Evolutionary conservation across 2,329 filamentous ascomycete species (phyloP).

Genomic region (Mariannaea sp.): DNA sequence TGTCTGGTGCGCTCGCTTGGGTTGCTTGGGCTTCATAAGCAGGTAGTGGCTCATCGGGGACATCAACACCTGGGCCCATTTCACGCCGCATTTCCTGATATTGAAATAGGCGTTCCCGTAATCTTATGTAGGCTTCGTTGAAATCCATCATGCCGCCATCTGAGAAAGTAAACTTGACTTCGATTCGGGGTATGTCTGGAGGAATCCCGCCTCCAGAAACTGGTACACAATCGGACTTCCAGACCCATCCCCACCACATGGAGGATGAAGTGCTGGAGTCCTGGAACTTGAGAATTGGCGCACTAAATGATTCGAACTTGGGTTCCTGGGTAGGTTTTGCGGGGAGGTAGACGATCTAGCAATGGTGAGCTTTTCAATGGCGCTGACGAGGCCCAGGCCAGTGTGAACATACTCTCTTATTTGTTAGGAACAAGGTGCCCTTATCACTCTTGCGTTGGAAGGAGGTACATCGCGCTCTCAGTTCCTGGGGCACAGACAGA

Average conservation of each 20-base stretch:
- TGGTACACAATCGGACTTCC: slow-evolving; percentile 79
- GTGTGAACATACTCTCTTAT: slow-evolving; percentile 67
- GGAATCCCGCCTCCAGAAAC: slow-evolving; percentile 85
- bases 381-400: slow-evolving; percentile 11
- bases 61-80: slow-evolving; percentile 64
- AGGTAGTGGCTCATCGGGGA: slow-evolving; percentile 85
- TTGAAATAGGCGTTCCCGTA: slow-evolving; percentile 83
- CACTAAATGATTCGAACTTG: slow-evolving; percentile 82
- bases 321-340: slow-evolving; percentile 64
- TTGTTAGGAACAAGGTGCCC: slow-evolving; percentile 81
- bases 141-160: slow-evolving; percentile 96
- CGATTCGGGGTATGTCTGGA: slow-evolving; percentile 70
- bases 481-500: slow-evolving; percentile 71
- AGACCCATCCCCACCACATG: slow-evolving; percentile 93
- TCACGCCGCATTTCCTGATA: slow-evolving; percentile 76
- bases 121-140: slow-evolving; percentile 77
- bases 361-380: neutral
- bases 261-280: slow-evolving; percentile 81
- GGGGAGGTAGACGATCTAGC: slow-evolving; percentile 85
- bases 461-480: slow-evolving; percentile 61
- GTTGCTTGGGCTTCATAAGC: slow-evolving; percentile 72
- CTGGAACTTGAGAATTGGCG: slow-evolving; percentile 83
- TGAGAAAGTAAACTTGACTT: slow-evolving; percentile 86
- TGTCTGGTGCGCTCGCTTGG: slow-evolving; percentile 37
- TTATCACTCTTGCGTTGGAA: slow-evolving; percentile 74